Evolutionary conservation across 768 basidiomycete genomes (phyloP), one percentile per base, ranked within the genome.

Genomic region (Mycena vulgaris): DNA sequence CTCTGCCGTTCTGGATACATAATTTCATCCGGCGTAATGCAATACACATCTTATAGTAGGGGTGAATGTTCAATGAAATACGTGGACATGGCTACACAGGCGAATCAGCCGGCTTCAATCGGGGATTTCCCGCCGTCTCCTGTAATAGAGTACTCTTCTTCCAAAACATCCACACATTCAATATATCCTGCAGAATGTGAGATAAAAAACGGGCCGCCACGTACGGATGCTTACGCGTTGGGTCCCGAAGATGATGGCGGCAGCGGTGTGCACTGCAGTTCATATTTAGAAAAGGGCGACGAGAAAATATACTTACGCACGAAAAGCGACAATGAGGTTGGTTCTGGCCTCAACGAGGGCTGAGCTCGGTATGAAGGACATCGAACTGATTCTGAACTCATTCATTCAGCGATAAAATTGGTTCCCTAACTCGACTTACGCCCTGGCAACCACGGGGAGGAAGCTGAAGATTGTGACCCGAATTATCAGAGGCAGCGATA

Each of bases 101-200:
- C 10, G 47, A 48, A 58, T 58, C 28, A 3, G 23, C 37, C 21
- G 25, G 30, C 23, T 40, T 58, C 25, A 42, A 23, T 28, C n/a
- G 5, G 27, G 9, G n/a, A 16, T 37, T 45, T 25, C 23, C 19
- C 11, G 16, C 39, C 40, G 40, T 45, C 13, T 39, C 40, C 16
- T 7, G 33, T 35, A n/a, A 14, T 11, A 35, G 9, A 39, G 35
- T 23, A 11, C 2, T 35, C 23, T 58, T 58, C 37, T 60, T 60
- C 59, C 47, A 63, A 28, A 63, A 63, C 48, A 63, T 63, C 59
- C 59, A 60, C 13, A 40, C 51, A 55, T 56, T 53, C 39, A 63
- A n/a, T 30, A 63, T 63, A 25, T 52, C 48, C 33, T 63, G 40
- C 27, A 52, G n/a, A 47, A 52, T n/a, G 27, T 63, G 16, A 49